A percentile compares a stretch with the other conserved stretches of the same genome.
Conservation (phyloP, 306 rosid species). For the Castanopsis chinensis region DNA sequence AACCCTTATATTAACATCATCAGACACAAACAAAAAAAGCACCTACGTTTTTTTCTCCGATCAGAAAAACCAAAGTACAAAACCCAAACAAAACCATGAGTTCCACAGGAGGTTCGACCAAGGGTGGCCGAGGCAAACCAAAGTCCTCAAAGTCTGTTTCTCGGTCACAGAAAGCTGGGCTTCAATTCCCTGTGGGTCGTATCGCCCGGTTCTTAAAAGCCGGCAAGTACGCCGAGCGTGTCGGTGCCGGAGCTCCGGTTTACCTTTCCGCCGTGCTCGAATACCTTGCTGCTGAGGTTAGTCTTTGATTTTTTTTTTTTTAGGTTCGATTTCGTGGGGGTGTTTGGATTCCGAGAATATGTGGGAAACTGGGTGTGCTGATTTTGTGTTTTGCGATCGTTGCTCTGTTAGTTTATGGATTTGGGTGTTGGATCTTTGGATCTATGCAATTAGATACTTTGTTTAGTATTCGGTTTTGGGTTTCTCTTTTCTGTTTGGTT, state of each 20-base stretch:
- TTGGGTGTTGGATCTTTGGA: too few species aligned
- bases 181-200: slow-evolving; percentile 87
- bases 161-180: slow-evolving; percentile 78
- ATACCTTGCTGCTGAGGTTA: slow-evolving; percentile 88
- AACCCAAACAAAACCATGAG: slow-evolving; percentile 42
- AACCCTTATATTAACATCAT: neutral
- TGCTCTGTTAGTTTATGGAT: too few species aligned
- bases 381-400: too few species aligned
- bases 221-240: slow-evolving; percentile 90
- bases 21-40: too few species aligned
- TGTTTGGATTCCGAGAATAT: too few species aligned
- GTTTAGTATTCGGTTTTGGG: too few species aligned
- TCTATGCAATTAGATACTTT: too few species aligned
- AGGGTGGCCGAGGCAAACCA: slow-evolving; percentile 95
- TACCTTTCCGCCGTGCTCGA: slow-evolving; percentile 90
- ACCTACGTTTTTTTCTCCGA: too few species aligned
- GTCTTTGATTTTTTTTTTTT: too few species aligned
- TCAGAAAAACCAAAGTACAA: too few species aligned
- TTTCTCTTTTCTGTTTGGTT: neutral
- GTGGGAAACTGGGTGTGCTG: too few species aligned
- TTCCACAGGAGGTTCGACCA: slow-evolving; percentile 54
- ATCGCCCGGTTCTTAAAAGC: slow-evolving; percentile 80
- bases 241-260: slow-evolving; percentile 93
- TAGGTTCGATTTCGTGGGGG: too few species aligned
- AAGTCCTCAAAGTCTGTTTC: slow-evolving; percentile 86